Evolutionary conservation across 371 early-diverging fungal species (phyloP).

Genomic region (Umbelopsis sp.): DNA sequence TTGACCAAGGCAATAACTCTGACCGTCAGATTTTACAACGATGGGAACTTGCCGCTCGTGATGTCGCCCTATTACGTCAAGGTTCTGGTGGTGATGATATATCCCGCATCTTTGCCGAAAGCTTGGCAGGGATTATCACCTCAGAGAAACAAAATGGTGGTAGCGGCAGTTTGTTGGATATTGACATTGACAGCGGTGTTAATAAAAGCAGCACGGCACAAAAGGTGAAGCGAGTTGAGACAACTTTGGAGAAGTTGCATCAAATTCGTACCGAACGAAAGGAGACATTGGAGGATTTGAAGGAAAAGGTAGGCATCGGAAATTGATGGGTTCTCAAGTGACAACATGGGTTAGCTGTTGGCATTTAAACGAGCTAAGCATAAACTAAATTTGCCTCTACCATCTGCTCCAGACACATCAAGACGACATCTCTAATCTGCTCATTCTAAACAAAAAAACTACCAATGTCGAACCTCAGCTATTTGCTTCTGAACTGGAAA

Average conservation of each 20-base stretch:
- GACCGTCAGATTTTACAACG: conserved; percentile 67
- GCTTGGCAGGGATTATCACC: conserved; percentile 39
- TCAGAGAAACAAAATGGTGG: conserved; percentile 27
- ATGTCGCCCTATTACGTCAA: conserved; percentile 59
- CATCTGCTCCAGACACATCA: conserved; percentile 58
- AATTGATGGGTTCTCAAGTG: not conserved
- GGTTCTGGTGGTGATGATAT: conserved; percentile 64
- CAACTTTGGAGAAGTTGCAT: conserved; percentile 72
- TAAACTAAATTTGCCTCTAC: not conserved
- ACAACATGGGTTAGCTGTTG: not conserved
- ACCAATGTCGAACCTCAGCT: conserved; percentile 81
- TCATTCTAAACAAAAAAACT: conserved; percentile 81
- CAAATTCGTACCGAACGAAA: conserved; percentile 80
- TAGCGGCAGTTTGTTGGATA: conserved; percentile 58
- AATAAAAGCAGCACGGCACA: conserved; percentile 40
- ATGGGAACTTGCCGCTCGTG: conserved; percentile 57
- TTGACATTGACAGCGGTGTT: conserved; percentile 54
- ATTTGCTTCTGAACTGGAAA: conserved; percentile 88
- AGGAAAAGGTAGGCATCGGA: conserved; percentile 62
- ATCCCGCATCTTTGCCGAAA: conserved; percentile 66
- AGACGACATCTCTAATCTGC: conserved; percentile 87
- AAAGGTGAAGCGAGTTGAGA: conserved; percentile 69
- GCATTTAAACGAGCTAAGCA: not conserved
- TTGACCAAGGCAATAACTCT: conserved; percentile 78
- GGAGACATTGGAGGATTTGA: conserved; percentile 80